These are phyloP conservation scores for Coniella vitis DNA, from an alignment of 2,329 filamentous ascomycete species.

Conservation along the genomic window DNA sequence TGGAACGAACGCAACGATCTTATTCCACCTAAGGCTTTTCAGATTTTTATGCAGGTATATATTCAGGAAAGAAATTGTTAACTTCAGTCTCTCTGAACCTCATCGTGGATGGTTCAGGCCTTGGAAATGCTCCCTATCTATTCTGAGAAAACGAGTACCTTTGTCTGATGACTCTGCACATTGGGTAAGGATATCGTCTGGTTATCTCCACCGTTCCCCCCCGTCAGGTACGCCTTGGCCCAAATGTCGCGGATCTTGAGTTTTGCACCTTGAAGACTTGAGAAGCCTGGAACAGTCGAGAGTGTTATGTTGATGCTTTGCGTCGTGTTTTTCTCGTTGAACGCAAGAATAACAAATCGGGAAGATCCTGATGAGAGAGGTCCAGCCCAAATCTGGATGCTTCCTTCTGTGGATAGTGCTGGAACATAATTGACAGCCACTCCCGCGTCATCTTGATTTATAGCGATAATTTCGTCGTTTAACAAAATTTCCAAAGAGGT, in stretches of 20 bases:
- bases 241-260: not conserved
- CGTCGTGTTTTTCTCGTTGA: not conserved
- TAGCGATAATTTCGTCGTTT: slow-evolving; percentile 7
- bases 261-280: not conserved
- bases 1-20: too few species aligned
- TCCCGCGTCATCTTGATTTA: slow-evolving; percentile 5
- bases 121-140: too few species aligned
- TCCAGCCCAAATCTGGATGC: not conserved
- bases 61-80: too few species aligned
- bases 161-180: not conserved
- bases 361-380: not conserved
- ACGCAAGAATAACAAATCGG: not conserved
- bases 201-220: not conserved
- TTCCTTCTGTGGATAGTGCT: not conserved
- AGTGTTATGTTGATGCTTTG: not conserved
- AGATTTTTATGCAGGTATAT: too few species aligned
- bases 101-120: too few species aligned
- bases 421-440: not conserved
- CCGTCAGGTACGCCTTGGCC: not conserved
- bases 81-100: too few species aligned
- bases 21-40: too few species aligned
- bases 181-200: not conserved
- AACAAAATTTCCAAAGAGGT: slow-evolving; percentile 1
- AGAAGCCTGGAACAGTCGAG: not conserved
- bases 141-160: not conserved